Base-by-base conservation (phyloP, 2,329 filamentous ascomycete species). In the Trichoderma atrobrunneum region DNA sequence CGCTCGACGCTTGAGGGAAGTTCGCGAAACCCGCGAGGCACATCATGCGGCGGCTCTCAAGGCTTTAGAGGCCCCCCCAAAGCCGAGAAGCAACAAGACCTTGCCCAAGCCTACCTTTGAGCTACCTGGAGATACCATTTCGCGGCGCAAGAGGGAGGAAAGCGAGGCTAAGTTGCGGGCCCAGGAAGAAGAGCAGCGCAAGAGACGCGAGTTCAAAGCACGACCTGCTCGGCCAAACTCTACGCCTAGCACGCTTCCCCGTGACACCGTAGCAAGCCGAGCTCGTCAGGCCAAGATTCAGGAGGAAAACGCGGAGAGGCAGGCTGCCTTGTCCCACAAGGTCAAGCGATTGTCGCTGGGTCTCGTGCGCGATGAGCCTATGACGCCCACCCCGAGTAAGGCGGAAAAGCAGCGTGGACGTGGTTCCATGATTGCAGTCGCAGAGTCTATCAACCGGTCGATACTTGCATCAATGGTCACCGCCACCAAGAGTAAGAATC, bases 191-290 rank as follows among this genome's bases (percentile, higher is more conserved):
- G 89, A 90, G 75, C 87, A 89, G 73, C 85, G 83, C 28, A 88
- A 84, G 78, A 85, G 86, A 70, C 87, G 89, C 70, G 88, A 91
- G 76, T 91, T 91, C 82, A 91, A 90, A 78, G 89, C 89, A 7
- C 85, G 85, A 43, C 89, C 89, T 21, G 78, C 88, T 48, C 85
- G 86, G 56, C 80, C 82, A 68, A 86, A 82, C 70, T 77, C 83
- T 21, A 80, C 79, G 10, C 80, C 83, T 2, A 79, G 80, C 60
- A 78, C 83, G 7, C 74, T 83, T 5, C 87, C 88, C 51, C 87
- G 89, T 30, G 88, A 89, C 61, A 91, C 88, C 12, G 79, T 85
- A 74, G 81, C 89, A 51, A 91, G 89, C 78, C 86, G 86, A 43
- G 87, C 85, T 56, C 85, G 88, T 36, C 86, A 86, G 75, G 84